Conservation (phyloP, 2,329 filamentous ascomycete genomes). For the Beauveria sp. region DNA sequence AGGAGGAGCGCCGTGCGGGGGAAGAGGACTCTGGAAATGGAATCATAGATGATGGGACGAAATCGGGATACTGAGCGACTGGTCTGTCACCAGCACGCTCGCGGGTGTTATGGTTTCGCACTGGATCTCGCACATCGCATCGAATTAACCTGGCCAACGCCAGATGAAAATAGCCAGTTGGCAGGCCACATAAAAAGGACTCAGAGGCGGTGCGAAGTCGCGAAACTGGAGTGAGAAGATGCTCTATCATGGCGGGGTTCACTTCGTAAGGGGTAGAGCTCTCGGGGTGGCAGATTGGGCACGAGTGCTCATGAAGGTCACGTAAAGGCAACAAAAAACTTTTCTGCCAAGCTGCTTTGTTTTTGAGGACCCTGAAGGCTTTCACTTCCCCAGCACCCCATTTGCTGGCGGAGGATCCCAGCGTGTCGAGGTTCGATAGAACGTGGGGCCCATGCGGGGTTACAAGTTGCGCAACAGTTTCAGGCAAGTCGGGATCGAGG, state of each 20-base stretch:
- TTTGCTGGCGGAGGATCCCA: not conserved
- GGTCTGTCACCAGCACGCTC: not conserved
- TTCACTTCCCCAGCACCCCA: not conserved
- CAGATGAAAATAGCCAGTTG: not conserved
- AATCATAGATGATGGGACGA: not conserved
- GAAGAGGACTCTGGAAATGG: not conserved
- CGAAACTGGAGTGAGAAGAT: no score
- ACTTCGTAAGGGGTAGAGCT: not conserved
- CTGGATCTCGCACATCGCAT: not conserved
- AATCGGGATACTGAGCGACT: not conserved
- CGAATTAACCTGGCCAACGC: not conserved
- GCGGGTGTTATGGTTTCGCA: not conserved
- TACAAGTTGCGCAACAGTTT: not conserved
- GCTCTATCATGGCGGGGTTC: not conserved
- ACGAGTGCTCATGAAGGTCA: not conserved
- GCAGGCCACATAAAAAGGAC: not conserved
- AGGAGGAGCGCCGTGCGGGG: not conserved
- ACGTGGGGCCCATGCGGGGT: not conserved
- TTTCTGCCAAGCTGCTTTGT: not conserved
- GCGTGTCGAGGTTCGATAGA: not conserved
- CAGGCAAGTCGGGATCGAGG: not conserved
- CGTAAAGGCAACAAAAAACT: not conserved
- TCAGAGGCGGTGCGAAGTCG: no score
- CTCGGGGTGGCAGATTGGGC: not conserved
- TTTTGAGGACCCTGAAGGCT: not conserved